phyloP scores from a whole-genome alignment of 805 yeast genomes.

The Starmera caribaea region DNA sequence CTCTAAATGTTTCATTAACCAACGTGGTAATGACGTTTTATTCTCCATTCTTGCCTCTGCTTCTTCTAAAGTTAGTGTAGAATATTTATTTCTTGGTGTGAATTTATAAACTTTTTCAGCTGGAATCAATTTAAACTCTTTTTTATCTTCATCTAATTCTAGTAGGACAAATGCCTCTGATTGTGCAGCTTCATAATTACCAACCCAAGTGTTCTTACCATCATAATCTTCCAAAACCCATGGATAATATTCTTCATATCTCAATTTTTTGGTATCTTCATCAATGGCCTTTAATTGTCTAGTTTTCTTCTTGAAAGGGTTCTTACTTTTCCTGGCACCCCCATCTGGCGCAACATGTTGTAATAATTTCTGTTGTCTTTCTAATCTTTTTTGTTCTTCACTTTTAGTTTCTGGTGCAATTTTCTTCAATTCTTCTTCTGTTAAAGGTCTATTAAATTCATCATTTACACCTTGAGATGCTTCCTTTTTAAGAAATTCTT shows the following conservation, averaged over 20 bases:
- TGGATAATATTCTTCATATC: conserved; percentile 95
- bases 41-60: conserved; percentile 93
- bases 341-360: conserved; percentile 90
- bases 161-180: conserved; percentile 80
- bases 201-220: conserved; percentile 90
- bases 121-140: conserved; percentile 78
- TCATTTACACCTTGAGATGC: conserved; percentile 8
- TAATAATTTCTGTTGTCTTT: conserved; percentile 24
- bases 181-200: conserved; percentile 84
- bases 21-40: conserved; percentile 69
- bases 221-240: conserved; percentile 98
- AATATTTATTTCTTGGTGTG: conserved; percentile 88
- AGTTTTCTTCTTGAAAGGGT: conserved; percentile 65
- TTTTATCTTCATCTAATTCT: conserved; percentile 53
- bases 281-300: conserved; percentile 74
- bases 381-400: conserved; percentile 28
- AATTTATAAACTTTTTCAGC: conserved; percentile 90
- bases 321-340: conserved; percentile 63
- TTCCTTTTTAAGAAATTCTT: conserved; percentile 20
- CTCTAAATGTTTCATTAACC: conserved; percentile 90
- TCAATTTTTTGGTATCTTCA: conserved; percentile 70
- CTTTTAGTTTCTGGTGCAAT: conserved; percentile 23
- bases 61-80: conserved; percentile 89
- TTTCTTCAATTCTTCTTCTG: conserved; percentile 7
- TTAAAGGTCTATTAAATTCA: not conserved